Percentiles rank a stretch among this genome's conserved stretches.
Conservation (phyloP, 1,284 basidiomycete species). For the Ustilago nuda region DNA sequence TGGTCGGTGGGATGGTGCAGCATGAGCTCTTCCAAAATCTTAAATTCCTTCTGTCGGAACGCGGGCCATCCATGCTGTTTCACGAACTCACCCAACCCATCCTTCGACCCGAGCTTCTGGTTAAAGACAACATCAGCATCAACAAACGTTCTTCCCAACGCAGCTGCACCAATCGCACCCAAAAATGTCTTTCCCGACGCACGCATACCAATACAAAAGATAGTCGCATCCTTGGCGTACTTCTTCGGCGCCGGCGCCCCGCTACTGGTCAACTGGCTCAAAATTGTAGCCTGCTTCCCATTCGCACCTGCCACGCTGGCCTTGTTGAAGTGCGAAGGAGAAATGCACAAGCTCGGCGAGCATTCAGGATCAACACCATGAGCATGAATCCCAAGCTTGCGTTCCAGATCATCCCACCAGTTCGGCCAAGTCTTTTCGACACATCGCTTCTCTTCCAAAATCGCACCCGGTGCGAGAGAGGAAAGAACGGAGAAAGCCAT, state of each 20-base stretch:
- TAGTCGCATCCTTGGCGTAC: slow-evolving; percentile 75
- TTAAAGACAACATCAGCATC: slow-evolving; percentile 90
- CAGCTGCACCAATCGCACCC: slow-evolving; percentile 80
- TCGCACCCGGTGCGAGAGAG: slow-evolving; percentile 77
- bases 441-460: slow-evolving; percentile 95
- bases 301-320: slow-evolving; percentile 33
- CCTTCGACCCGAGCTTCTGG: slow-evolving; percentile 72
- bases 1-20: slow-evolving; percentile 70
- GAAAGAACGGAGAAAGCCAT: slow-evolving; percentile 97
- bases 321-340: slow-evolving; percentile 60
- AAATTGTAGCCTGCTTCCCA: slow-evolving; percentile 11
- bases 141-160: slow-evolving; percentile 81
- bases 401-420: slow-evolving; percentile 98
- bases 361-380: slow-evolving; percentile 80
- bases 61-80: slow-evolving; percentile 80
- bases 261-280: slow-evolving; percentile 30
- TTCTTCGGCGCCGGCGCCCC: slow-evolving; percentile 49
- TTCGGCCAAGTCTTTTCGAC: slow-evolving; percentile 99
- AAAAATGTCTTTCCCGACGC: slow-evolving; percentile 95
- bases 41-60: slow-evolving; percentile 75
- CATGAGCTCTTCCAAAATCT: slow-evolving; percentile 69
- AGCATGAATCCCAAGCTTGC: slow-evolving; percentile 92
- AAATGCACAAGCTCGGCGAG: slow-evolving; percentile 50
- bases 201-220: slow-evolving; percentile 94
- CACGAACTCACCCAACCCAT: slow-evolving; percentile 81